Evolutionary conservation across 2,329 filamentous ascomycete genomes (phyloP).

Genomic region (Diplodia scrobiculata): DNA sequence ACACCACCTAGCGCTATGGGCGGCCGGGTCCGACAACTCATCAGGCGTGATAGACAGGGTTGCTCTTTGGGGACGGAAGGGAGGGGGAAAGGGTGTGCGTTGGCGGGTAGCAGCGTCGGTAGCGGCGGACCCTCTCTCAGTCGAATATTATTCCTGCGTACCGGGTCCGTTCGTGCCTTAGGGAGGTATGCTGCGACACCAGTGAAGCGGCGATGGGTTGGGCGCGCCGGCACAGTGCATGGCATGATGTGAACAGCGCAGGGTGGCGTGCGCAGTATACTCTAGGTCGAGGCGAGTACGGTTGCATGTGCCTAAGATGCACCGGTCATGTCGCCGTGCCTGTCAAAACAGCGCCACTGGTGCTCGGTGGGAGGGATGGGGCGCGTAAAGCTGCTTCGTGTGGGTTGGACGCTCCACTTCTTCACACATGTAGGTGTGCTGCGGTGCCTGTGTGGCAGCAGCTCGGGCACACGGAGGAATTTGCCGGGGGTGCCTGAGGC

Average conservation of each 20-base stretch:
- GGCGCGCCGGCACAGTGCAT: constrained; percentile 7
- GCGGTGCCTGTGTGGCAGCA: constrained; percentile 6
- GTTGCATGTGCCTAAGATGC: constrained; percentile 8
- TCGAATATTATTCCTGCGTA: neutral
- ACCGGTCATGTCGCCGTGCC: constrained; percentile 5
- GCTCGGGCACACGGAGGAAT: constrained; percentile 4
- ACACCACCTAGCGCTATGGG: constrained; percentile 10
- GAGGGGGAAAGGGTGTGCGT: neutral
- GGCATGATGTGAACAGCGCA: constrained; percentile 13
- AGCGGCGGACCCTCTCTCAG: neutral
- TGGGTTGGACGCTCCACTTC: constrained; percentile 12
- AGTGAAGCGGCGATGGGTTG: constrained; percentile 8
- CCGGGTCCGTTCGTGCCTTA: neutral
- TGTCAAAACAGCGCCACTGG: neutral
- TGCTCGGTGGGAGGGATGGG: neutral
- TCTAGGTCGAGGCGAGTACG: neutral
- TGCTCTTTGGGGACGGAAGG: neutral
- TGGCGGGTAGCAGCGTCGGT: neutral
- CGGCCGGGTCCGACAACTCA: constrained; percentile 17
- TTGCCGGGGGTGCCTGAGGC: constrained; percentile 13
- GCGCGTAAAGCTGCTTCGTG: constrained; percentile 22
- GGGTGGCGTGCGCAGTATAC: neutral
- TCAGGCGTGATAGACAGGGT: constrained; percentile 2
- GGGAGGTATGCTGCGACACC: constrained; percentile 20
- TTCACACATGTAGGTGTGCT: constrained; percentile 15